phyloP scores from a whole-genome alignment of 148 eudicot species.

The Pouteria glomerata region DNA sequence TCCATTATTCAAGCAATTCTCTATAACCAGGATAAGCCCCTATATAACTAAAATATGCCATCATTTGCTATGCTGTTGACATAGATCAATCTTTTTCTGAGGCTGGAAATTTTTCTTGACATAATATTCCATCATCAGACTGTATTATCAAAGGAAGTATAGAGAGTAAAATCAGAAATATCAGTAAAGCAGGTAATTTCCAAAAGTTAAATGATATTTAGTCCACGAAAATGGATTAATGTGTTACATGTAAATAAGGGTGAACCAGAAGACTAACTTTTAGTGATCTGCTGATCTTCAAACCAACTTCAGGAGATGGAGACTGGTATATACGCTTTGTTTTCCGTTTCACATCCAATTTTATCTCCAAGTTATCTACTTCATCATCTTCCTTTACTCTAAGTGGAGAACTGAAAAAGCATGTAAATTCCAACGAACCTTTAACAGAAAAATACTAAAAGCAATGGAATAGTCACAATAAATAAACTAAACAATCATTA shows the following conservation, averaged over 20 bases:
- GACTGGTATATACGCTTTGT: slow-evolving; percentile 76
- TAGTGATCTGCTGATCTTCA: slow-evolving; percentile 87
- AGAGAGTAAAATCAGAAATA: neutral
- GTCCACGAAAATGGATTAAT: neutral
- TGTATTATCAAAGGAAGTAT: neutral
- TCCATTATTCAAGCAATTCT: no score
- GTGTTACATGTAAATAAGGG: neutral
- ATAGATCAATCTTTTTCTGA: no score
- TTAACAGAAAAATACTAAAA: neutral
- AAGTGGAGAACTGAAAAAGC: slow-evolving; percentile 70
- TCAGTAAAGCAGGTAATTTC: no score
- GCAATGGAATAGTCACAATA: neutral
- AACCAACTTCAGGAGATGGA: slow-evolving; percentile 75
- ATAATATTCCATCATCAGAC: neutral
- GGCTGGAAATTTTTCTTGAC: neutral
- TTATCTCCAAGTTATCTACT: slow-evolving; percentile 81
- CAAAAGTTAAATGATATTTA: neutral
- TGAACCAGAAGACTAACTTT: slow-evolving; percentile 56
- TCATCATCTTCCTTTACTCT: slow-evolving; percentile 94
- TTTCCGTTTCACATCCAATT: slow-evolving; percentile 49
- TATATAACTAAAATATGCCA: no score
- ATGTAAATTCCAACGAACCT: slow-evolving; percentile 8
- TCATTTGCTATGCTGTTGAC: no score
- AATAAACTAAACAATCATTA: neutral
- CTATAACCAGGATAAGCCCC: no score